Evolutionary conservation across 2,329 filamentous ascomycete species (phyloP), one percentile per base, ranked within the genome.

Genomic region (Ceratocystis harringtonii): DNA sequence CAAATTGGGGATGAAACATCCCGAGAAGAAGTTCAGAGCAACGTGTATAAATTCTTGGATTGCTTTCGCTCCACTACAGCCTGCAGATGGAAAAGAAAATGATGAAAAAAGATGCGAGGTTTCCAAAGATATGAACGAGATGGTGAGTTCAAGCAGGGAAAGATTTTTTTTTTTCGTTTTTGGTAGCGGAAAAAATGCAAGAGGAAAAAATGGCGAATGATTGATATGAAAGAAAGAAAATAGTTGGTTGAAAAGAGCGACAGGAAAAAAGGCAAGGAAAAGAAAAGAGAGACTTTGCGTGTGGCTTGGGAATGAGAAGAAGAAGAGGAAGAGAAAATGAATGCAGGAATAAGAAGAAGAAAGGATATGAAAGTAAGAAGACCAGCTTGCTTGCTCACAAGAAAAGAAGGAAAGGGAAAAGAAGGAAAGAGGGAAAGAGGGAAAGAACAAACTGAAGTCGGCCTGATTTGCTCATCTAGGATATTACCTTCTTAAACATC

Each of bases 401-500:
- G 15, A 8, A 36, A 7, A 32, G 57, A 50, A 32, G 17, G 8
- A n/a, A 36, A 36, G 30, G 44, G 57, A 62, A 43, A 63, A 57
- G 5, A n/a, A 22, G 17, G 19, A 28, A 61, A 25, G 15, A 36
- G 43, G 22, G 10, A 61, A 36, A 28, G 8, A 61, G 28, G 43
- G 43, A 61, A 44, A 61, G 22, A 44, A 61, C 43, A 61, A 44
- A 61, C 19, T 25, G 22, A 61, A 44, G 12, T 32, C 10, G 32
- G 19, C 4, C 25, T 28, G 36, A 28, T 36, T 44, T 62, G 19
- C 55, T 17, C 15, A 30, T 30, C 45, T 41, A 25, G 60, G 28
- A 62, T 62, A 41, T 62, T 63, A 28, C 61, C 45, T 63, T 45
- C 61, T 58, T 58, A 58, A 58, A 58, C 55, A 58, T 17, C 28